phyloP scores from a whole-genome alignment of 306 rosid genomes.

The Ammopiptanthus mongolicus region DNA sequence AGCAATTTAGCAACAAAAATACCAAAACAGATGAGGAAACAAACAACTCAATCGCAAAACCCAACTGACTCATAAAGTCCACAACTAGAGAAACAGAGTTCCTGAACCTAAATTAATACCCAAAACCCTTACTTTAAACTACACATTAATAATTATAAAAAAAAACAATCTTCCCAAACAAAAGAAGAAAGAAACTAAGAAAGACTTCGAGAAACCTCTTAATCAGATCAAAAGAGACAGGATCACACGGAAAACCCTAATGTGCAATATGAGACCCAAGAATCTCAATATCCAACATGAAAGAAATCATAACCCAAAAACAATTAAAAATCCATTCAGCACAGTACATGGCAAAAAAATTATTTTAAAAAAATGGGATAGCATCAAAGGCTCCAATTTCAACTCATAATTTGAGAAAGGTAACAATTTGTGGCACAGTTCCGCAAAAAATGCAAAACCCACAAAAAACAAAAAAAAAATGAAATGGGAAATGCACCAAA shows the following conservation, averaged over 20 bases:
- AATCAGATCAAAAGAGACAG: constrained; percentile 24
- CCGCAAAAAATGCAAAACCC: neutral
- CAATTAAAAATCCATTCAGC: neutral
- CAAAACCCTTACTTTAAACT: neutral
- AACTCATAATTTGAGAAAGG: neutral
- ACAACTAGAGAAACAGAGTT: neutral
- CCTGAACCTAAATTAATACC: neutral
- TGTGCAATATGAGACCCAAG: neutral
- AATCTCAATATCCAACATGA: constrained; percentile 21
- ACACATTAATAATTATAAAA: neutral
- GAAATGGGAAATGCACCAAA: neutral
- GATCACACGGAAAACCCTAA: constrained; percentile 26
- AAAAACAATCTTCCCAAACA: neutral
- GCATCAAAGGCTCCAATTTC: neutral
- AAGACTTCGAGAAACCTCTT: neutral
- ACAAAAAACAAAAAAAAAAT: neutral
- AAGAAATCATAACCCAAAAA: neutral
- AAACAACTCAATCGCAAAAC: neutral
- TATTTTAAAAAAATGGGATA: neutral
- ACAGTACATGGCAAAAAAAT: neutral
- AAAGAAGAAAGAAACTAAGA: constrained; percentile 19
- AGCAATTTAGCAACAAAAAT: neutral
- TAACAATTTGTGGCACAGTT: constrained; percentile 5
- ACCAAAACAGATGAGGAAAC: neutral
- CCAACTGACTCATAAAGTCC: neutral